Conservation (phyloP, 495 filamentous ascomycete genomes). For the Cladorrhinum samala region DNA sequence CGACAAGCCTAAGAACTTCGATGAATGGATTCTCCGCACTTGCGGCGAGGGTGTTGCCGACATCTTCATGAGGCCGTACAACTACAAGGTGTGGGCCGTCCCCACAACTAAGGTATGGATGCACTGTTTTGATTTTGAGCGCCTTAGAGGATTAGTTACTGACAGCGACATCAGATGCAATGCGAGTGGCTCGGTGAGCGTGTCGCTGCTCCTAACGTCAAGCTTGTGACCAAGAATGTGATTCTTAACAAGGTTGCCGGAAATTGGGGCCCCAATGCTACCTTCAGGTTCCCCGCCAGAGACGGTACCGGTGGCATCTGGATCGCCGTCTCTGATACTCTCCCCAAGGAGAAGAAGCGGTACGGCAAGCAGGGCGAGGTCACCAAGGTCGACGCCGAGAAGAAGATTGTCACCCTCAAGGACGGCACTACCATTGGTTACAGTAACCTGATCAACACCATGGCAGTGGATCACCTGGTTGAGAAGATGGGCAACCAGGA, state of each 20-base stretch:
- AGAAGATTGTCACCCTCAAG: slow-evolving; percentile 73
- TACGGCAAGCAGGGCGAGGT: slow-evolving; percentile 85
- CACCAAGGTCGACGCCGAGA: slow-evolving; percentile 73
- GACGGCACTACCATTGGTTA: slow-evolving; percentile 91
- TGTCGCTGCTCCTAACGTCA: slow-evolving; percentile 94
- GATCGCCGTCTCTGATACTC: slow-evolving; percentile 92
- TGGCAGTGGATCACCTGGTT: slow-evolving; percentile 87
- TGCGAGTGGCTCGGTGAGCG: slow-evolving; percentile 98
- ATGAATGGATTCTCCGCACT: slow-evolving; percentile 95
- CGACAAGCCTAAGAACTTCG: slow-evolving; percentile 91
- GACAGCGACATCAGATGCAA: slow-evolving; percentile 72
- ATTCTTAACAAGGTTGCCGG: slow-evolving; percentile 94
- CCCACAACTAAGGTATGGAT: slow-evolving; percentile 88
- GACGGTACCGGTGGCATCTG: slow-evolving; percentile 98
- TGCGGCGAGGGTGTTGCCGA: slow-evolving; percentile 88
- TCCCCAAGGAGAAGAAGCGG: slow-evolving; percentile 84
- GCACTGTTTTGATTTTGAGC: background rate
- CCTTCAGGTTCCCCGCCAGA: slow-evolving; percentile 94
- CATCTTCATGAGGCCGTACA: slow-evolving; percentile 98
- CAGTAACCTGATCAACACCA: slow-evolving; percentile 87
- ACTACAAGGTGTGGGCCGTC: slow-evolving; percentile 99
- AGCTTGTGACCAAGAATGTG: slow-evolving; percentile 89
- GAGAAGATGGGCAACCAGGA: slow-evolving; percentile 83
- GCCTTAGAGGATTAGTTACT: slow-evolving; percentile 6
- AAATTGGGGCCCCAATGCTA: slow-evolving; percentile 97